Evolutionary conservation across 164 flowering plant species (phyloP).

Genomic region (Echeveria elegans): DNA sequence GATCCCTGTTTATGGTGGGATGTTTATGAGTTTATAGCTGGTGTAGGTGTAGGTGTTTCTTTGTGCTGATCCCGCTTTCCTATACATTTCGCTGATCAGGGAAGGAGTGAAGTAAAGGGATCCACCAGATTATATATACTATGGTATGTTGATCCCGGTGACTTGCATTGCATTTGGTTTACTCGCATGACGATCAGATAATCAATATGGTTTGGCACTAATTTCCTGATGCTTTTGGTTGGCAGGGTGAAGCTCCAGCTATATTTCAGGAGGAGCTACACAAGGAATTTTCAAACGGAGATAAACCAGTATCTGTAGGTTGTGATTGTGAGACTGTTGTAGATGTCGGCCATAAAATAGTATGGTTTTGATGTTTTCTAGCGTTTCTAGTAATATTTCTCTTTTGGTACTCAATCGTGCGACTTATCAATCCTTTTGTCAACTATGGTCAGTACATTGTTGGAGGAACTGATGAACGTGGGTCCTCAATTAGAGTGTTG

Average conservation of each 20-base stretch:
- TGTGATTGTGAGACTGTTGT: slow-evolving; percentile 29
- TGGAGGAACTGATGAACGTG: slow-evolving; percentile 24
- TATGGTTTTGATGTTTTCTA: too few species aligned
- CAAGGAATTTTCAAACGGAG: slow-evolving; percentile 23
- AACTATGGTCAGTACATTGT: slow-evolving; percentile 51
- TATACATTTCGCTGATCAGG: not conserved
- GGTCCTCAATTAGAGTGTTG: not conserved
- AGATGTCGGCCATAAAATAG: slow-evolving; percentile 38
- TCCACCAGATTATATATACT: not conserved
- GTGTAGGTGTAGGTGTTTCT: too few species aligned
- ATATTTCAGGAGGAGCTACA: slow-evolving; percentile 34
- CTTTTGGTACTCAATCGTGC: not conserved
- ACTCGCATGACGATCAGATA: not conserved
- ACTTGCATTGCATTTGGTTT: not conserved
- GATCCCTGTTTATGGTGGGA: too few species aligned
- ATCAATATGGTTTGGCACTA: not conserved
- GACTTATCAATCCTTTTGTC: not conserved
- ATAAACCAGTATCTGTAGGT: slow-evolving; percentile 32
- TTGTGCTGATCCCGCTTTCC: not conserved
- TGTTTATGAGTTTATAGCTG: too few species aligned
- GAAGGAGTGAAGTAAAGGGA: not conserved
- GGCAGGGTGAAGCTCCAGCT: slow-evolving; percentile 77
- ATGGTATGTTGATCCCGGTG: not conserved
- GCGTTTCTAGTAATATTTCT: too few species aligned
- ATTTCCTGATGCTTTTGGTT: not conserved